Base-by-base conservation (phyloP, 306 rosid species). In the Arachis stenosperma region DNA sequence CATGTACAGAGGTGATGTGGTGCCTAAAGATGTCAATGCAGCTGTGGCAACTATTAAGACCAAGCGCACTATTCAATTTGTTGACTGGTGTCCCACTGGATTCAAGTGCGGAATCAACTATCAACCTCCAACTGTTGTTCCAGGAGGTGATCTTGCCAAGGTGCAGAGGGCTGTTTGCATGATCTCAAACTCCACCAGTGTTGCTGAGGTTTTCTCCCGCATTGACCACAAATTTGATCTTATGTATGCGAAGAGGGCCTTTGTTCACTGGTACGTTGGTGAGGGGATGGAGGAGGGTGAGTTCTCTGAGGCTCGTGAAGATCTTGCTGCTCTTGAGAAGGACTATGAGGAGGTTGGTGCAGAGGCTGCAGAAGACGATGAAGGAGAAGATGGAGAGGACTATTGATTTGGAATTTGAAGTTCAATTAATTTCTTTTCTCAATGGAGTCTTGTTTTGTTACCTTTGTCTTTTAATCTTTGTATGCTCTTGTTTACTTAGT, bases 11-110 rank as follows among this genome's bases (percentile, higher is more conserved):
- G 96, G 92, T 8, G 96, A 90, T 77, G 96, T 88, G 55, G 96
- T 90, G 46, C 96, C 96, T 12, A 88, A 90, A 82, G 96, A 90
- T 71, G 96, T 90, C 7, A 90, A 90, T 67, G 90, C 92, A 8
- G 92, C 92, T 55, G 96, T 90, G 13, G 96, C 92, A 55, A 90
- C 92, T 62, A 90, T 90, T 70, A 90, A 90, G 84, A 90, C 96
- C 75, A 90, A 90, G 84, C 89, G 90, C 48, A 90, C 96, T 5
- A 90, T 90, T 57, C 93, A 88, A 74, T 90, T 90, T 57, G 96
- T 90, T 9, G 96, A 90, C 80, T 90, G 96, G 96, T 90, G 93
- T 74, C 93, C 96, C n/a, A 90, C 96, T 40, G 96, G 96, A 58
- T 90, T 90, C 71, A 90, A 90, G 79, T 90, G 96, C 22, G 96